Evolutionary conservation across 805 yeast genomes (phyloP).

Genomic region (Cyberlindnera mrakii): DNA sequence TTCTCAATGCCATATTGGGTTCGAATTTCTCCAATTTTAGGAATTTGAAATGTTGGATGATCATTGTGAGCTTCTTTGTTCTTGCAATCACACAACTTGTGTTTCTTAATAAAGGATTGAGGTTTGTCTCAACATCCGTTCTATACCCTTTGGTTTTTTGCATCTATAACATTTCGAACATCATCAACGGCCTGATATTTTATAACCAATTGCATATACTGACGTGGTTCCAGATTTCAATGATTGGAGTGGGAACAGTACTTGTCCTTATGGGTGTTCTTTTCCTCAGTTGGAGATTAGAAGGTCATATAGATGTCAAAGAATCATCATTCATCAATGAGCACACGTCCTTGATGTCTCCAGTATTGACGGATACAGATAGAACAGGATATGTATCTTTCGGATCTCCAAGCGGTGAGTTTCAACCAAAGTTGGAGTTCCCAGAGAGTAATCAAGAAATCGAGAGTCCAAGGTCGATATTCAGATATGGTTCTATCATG

Average conservation of each 20-base stretch:
- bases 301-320: conserved; percentile 26
- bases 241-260: conserved; percentile 43
- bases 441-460: neutral
- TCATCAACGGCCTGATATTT: conserved; percentile 58
- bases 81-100: conserved; percentile 69
- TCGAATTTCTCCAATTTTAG: conserved; percentile 33
- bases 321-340: conserved; percentile 5
- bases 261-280: conserved; percentile 54
- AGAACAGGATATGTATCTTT: conserved; percentile 31
- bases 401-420: conserved; percentile 29
- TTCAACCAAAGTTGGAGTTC: conserved; percentile 4
- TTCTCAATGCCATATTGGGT: conserved; percentile 37
- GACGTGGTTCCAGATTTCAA: conserved; percentile 27
- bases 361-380: conserved; percentile 13
- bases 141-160: conserved; percentile 83
- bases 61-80: conserved; percentile 48
- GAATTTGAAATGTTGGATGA: conserved; percentile 38
- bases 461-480: neutral
- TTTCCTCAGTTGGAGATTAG: conserved; percentile 50
- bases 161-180: conserved; percentile 66
- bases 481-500: conserved; percentile 3
- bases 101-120: conserved; percentile 68
- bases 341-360: conserved; percentile 12
- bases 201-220: conserved; percentile 44
- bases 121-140: conserved; percentile 65